These are phyloP conservation scores for Ganoderma multipileum DNA, from an alignment of 1,284 basidiomycete species.

Conservation along the genomic window DNA sequence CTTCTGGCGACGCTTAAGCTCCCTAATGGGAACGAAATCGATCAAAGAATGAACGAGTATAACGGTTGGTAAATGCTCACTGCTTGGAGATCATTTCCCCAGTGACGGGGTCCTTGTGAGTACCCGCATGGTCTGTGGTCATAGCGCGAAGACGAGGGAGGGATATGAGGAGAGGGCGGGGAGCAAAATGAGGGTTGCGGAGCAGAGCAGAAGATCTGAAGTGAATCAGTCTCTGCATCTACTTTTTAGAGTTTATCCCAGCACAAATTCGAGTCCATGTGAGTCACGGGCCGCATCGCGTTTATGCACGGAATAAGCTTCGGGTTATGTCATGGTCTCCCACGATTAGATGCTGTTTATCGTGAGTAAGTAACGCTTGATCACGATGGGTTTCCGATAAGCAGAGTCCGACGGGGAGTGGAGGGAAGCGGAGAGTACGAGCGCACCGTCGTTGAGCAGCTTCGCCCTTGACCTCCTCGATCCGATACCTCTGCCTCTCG, in stretches of 20 bases:
- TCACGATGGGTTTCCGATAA: constrained; percentile 8
- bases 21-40: constrained; percentile 57
- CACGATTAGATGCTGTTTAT: constrained; percentile 18
- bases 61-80: constrained; percentile 52
- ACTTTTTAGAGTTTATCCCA: constrained; percentile 34
- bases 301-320: background rate
- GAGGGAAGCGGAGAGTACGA: background rate
- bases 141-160: constrained; percentile 45
- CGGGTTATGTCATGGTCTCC: constrained; percentile 12
- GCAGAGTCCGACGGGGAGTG: background rate
- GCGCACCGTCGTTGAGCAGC: background rate
- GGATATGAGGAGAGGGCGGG: constrained; percentile 13
- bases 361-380: constrained; percentile 15
- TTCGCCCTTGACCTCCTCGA: background rate
- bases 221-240: constrained; percentile 41
- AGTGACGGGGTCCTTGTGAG: constrained; percentile 87
- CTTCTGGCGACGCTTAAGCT: constrained; percentile 91
- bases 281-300: constrained; percentile 26
- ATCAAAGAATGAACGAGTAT: constrained; percentile 31
- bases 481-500: background rate
- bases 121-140: constrained; percentile 59
- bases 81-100: constrained; percentile 96
- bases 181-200: constrained; percentile 12
- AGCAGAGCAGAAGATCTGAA: constrained; percentile 32
- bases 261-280: constrained; percentile 13